phyloP scores from a whole-genome alignment of 139 green algal species.

The Chlamydomonas urium region DNA sequence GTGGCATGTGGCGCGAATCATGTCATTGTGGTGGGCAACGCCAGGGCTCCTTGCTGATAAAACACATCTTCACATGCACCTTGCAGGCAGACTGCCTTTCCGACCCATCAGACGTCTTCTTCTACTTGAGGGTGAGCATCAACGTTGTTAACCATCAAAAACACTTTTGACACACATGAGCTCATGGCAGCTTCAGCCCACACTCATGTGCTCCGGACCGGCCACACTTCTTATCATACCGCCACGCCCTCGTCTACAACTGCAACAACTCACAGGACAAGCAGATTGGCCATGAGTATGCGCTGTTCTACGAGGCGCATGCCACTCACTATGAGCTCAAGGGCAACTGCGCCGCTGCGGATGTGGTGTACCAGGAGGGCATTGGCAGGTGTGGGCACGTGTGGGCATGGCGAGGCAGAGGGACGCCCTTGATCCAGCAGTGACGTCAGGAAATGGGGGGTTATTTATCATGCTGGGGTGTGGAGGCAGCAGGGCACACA shows the following conservation, averaged over 20 bases:
- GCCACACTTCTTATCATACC: no score
- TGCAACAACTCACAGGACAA: constrained; percentile 45
- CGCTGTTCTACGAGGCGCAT: constrained; percentile 86
- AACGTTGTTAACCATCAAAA: neutral
- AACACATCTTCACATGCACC: neutral
- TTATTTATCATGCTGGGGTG: neutral
- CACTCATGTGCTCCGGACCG: no score
- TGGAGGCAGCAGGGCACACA: no score
- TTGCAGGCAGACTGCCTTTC: constrained; percentile 74
- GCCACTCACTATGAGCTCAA: constrained; percentile 77
- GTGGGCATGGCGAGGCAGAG: no score
- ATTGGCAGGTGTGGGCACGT: constrained; percentile 47
- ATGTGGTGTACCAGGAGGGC: constrained; percentile 70
- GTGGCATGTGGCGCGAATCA: no score
- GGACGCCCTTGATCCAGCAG: no score
- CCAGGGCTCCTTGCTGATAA: no score
- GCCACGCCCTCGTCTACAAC: no score
- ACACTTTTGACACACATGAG: neutral
- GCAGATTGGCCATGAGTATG: constrained; percentile 70
- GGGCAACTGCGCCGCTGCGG: constrained; percentile 62
- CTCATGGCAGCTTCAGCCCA: no score
- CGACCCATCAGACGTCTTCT: constrained; percentile 85
- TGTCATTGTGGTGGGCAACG: no score
- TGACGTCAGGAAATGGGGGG: no score
- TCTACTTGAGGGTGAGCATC: constrained; percentile 58